Evolutionary conservation across 73 alveolate genomes (phyloP).

Genomic region (Paramecium caudatum): DNA sequence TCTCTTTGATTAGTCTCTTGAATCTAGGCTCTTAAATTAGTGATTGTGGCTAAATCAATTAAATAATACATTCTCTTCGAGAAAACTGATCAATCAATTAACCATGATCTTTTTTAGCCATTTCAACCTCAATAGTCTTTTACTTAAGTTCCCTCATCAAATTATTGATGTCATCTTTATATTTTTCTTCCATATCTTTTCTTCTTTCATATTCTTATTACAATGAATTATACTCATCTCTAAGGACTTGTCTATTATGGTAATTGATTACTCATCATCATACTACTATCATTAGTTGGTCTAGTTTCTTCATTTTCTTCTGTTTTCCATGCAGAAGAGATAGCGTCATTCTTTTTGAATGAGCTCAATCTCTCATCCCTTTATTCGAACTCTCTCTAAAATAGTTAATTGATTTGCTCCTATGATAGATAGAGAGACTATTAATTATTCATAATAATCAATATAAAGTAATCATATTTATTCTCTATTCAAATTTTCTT

Average conservation of each 20-base stretch:
- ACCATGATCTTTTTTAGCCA: too few species aligned
- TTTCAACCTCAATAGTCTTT: too few species aligned
- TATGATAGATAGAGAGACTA: slow-evolving; percentile 16
- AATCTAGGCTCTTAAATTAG: not conserved
- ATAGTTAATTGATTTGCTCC: too few species aligned
- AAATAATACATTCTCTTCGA: not conserved
- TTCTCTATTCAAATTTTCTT: slow-evolving; percentile 46
- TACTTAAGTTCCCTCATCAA: not conserved
- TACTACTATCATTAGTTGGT: not conserved
- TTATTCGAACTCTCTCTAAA: too few species aligned
- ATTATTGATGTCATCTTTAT: not conserved
- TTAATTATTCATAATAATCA: slow-evolving; percentile 36
- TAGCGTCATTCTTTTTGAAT: too few species aligned
- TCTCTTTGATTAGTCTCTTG: slow-evolving; percentile 6
- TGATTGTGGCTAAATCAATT: slow-evolving; percentile 1
- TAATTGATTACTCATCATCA: too few species aligned
- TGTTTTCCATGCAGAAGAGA: too few species aligned
- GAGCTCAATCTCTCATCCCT: too few species aligned
- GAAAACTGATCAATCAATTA: too few species aligned
- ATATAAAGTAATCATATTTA: slow-evolving; percentile 48
- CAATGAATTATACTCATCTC: not conserved
- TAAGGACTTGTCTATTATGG: not conserved
- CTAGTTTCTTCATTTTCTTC: not conserved
- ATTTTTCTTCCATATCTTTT: not conserved
- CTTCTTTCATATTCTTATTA: not conserved